Conservation (phyloP, 441 rosid genomes). For the Brassica balearica region DNA sequence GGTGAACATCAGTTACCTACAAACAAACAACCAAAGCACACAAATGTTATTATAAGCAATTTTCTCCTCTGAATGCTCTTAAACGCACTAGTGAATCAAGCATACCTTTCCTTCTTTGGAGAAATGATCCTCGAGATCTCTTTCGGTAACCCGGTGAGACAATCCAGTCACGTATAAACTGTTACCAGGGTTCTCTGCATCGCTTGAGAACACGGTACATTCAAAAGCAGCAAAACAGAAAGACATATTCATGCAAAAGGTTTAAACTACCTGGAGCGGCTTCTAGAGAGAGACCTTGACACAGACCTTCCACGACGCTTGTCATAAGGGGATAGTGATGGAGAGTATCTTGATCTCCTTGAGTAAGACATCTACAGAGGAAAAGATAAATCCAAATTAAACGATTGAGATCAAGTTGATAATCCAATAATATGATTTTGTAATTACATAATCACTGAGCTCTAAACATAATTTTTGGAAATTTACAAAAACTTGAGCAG, state of each 20-base stretch:
- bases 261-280: slow-evolving; percentile 56
- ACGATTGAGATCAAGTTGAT: no score
- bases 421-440: no score
- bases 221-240: not conserved
- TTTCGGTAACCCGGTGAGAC: slow-evolving; percentile 74
- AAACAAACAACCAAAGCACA: not conserved
- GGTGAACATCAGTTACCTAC: slow-evolving; percentile 87
- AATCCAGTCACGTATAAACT: slow-evolving; percentile 92
- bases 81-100: not conserved
- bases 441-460: no score
- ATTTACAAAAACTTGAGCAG: no score
- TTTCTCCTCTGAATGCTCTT: not conserved
- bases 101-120: slow-evolving; percentile 75
- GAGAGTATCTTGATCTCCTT: slow-evolving; percentile 67
- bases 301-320: slow-evolving; percentile 60
- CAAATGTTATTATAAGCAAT: slow-evolving; percentile 16
- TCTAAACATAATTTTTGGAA: no score
- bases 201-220: slow-evolving; percentile 25
- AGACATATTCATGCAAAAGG: not conserved
- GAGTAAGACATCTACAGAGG: slow-evolving; percentile 74
- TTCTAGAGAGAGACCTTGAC: slow-evolving; percentile 65
- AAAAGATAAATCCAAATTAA: not conserved
- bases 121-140: slow-evolving; percentile 82
- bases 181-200: slow-evolving; percentile 90
- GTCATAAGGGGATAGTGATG: slow-evolving; percentile 59